These are phyloP conservation scores for Geosmithia morbida DNA, from an alignment of 2,329 filamentous ascomycete genomes.

Conservation along the genomic window DNA sequence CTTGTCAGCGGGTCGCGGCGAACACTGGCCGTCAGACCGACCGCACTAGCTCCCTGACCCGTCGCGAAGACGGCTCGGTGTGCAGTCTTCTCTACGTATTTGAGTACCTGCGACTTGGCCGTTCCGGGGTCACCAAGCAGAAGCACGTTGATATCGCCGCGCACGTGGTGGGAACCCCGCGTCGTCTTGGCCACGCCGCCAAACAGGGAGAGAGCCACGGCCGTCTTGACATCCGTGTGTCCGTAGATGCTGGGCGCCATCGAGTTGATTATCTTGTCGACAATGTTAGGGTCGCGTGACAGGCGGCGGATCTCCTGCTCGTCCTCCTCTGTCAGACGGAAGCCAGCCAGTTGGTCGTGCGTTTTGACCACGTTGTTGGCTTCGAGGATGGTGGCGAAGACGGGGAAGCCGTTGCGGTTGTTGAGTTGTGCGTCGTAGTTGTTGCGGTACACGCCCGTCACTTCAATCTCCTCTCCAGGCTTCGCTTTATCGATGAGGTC, in stretches of 20 bases:
- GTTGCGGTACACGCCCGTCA: conserved; percentile 94
- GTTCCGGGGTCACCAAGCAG: conserved; percentile 95
- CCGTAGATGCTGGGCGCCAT: conserved; percentile 97
- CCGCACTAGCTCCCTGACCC: conserved; percentile 90
- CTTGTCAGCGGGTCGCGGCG: conserved; percentile 88
- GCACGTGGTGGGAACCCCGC: conserved; percentile 78
- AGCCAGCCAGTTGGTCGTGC: conserved; percentile 93
- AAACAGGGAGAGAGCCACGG: conserved; percentile 84
- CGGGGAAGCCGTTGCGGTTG: conserved; percentile 96
- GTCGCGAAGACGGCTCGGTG: conserved; percentile 96
- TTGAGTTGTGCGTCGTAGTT: conserved; percentile 97
- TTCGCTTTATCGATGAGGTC: conserved; percentile 95
- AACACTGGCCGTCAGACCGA: conserved; percentile 94
- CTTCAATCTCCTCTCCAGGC: conserved; percentile 92
- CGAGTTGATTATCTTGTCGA: conserved; percentile 84
- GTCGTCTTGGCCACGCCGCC: conserved; percentile 86
- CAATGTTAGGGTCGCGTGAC: conserved; percentile 77
- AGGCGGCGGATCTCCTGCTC: conserved; percentile 80
- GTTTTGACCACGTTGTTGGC: conserved; percentile 96
- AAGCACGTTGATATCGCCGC: conserved; percentile 95
- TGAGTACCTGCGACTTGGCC: conserved; percentile 92
- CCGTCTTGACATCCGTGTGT: conserved; percentile 93
- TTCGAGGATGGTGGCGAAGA: conserved; percentile 94
- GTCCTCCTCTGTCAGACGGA: conserved; percentile 88
- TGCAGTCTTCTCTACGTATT: conserved; percentile 95